Percentiles rank a stretch among this genome's conserved stretches.
Conservation (phyloP, 768 basidiomycete species). For the Dioszegia hungarica region DNA sequence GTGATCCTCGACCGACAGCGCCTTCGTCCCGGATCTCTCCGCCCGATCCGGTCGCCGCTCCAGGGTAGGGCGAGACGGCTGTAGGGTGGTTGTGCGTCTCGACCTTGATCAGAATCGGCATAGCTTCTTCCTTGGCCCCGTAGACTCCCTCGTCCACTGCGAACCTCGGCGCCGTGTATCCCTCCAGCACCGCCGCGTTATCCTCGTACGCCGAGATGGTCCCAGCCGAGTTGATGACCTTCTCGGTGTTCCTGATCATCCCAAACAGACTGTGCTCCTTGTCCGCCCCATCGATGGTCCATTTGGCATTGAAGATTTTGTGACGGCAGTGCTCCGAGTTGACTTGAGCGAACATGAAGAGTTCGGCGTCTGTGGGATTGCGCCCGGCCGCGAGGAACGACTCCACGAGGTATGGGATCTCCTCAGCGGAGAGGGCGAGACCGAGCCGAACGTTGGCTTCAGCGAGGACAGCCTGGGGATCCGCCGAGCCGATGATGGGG, state of each 20-base stretch:
- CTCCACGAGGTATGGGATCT: constrained; percentile 85
- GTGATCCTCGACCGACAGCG: constrained; percentile 87
- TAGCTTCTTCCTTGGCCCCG: constrained; percentile 59
- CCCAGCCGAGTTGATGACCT: constrained; percentile 59
- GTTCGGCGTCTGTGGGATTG: constrained; percentile 91
- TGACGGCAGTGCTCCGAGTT: constrained; percentile 99
- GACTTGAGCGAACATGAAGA: constrained; percentile 99
- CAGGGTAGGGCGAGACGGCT: constrained; percentile 94
- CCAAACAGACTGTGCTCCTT: constrained; percentile 76
- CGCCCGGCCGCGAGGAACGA: constrained; percentile 79
- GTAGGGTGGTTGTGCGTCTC: constrained; percentile 99
- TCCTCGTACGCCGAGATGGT: constrained; percentile 97
- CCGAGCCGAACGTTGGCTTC: constrained; percentile 78
- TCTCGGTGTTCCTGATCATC: constrained; percentile 97
- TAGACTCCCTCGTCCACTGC: constrained; percentile 57
- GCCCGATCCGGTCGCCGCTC: constrained; percentile 97
- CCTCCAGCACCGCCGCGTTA: constrained; percentile 90
- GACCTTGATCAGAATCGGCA: constrained; percentile 91
- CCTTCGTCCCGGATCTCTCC: constrained; percentile 99
- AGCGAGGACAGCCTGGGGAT: constrained; percentile 62
- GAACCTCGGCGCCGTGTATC: constrained; percentile 70
- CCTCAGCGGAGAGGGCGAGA: constrained; percentile 80
- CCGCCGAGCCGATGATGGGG: constrained; percentile 56
- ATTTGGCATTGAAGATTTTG: constrained; percentile 98
- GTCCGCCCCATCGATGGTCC: constrained; percentile 73